Evolutionary conservation across 805 yeast genomes (phyloP).

Genomic region (Metschnikowia amazonensis): DNA sequence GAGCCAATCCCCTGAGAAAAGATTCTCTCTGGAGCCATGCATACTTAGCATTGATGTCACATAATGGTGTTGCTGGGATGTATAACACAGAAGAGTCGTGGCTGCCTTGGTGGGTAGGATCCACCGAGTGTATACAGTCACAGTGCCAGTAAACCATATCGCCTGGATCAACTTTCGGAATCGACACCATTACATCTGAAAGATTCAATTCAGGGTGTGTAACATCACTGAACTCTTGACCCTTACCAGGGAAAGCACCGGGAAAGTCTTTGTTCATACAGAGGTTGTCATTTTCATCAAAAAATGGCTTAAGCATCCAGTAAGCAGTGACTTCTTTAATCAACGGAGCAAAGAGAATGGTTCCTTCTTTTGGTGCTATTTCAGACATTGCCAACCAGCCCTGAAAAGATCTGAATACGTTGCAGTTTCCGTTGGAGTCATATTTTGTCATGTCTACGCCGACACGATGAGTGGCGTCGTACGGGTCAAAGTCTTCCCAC

Average conservation of each 20-base stretch:
- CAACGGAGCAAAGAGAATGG: slow-evolving; percentile 35
- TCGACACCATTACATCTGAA: slow-evolving; percentile 25
- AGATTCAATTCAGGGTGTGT: slow-evolving; percentile 35
- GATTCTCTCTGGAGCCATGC: slow-evolving; percentile 21
- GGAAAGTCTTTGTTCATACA: slow-evolving; percentile 34
- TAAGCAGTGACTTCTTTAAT: slow-evolving; percentile 37
- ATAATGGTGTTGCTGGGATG: slow-evolving; percentile 34
- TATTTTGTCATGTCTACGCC: slow-evolving; percentile 32
- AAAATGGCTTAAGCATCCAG: slow-evolving; percentile 38
- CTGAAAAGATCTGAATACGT: slow-evolving; percentile 40
- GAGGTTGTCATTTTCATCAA: slow-evolving; percentile 30
- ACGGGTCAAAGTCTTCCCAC: slow-evolving; percentile 45
- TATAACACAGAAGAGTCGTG: slow-evolving; percentile 38
- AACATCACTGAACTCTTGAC: slow-evolving; percentile 26
- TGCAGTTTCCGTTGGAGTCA: slow-evolving; percentile 24
- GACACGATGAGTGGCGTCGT: slow-evolving; percentile 30
- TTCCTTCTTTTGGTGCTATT: slow-evolving; percentile 37
- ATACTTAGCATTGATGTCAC: slow-evolving; percentile 19
- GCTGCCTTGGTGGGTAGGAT: slow-evolving; percentile 30
- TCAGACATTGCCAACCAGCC: slow-evolving; percentile 43
- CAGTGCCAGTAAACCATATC: slow-evolving; percentile 45
- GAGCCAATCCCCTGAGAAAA: slow-evolving; percentile 19
- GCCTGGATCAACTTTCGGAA: slow-evolving; percentile 41
- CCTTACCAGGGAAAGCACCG: slow-evolving; percentile 36
- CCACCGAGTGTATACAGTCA: slow-evolving; percentile 41